A percentile compares a stretch with the other conserved stretches of the same genome.
Conservation (phyloP, 805 yeast species). For the Tetrapisispora fleetii region DNA sequence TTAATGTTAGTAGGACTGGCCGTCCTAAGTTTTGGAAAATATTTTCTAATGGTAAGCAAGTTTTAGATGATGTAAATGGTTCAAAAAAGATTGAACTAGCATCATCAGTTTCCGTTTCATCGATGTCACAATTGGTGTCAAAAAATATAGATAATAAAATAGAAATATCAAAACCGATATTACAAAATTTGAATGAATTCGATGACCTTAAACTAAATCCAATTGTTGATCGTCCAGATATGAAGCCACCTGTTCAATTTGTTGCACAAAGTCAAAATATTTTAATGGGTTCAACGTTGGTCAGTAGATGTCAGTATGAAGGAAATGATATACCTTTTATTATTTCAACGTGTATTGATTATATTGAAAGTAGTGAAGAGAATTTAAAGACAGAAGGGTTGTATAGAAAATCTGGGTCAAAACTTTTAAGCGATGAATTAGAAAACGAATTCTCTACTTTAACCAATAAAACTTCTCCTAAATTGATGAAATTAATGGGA, state of each 20-base stretch:
- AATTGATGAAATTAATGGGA: constrained; percentile 26
- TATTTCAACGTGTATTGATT: constrained; percentile 58
- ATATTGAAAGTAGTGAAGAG: constrained; percentile 65
- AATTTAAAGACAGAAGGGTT: constrained; percentile 66
- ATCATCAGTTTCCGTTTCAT: constrained; percentile 7
- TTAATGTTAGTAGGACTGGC: constrained; percentile 18
- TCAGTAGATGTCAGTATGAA: constrained; percentile 54
- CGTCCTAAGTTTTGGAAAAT: constrained; percentile 28
- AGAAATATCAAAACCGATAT: constrained; percentile 30
- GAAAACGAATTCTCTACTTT: constrained; percentile 14
- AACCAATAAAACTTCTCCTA: background rate
- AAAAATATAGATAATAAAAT: background rate
- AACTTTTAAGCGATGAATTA: constrained; percentile 36
- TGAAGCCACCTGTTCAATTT: background rate
- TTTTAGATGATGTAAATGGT: constrained; percentile 4
- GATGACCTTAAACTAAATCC: constrained; percentile 29
- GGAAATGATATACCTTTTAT: constrained; percentile 56
- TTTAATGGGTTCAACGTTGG: constrained; percentile 39
- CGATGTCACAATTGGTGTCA: background rate
- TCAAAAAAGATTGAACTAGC: constrained; percentile 1
- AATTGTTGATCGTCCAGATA: constrained; percentile 8
- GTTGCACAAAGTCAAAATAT: constrained; percentile 7
- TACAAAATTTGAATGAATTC: constrained; percentile 31
- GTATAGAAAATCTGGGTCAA: constrained; percentile 81
- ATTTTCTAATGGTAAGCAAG: constrained; percentile 11